A percentile compares a stretch with the other conserved stretches of the same genome.
phyloP scores from a whole-genome alignment of 352 stramenopile genomes.

The Thalassiosira gravida region DNA sequence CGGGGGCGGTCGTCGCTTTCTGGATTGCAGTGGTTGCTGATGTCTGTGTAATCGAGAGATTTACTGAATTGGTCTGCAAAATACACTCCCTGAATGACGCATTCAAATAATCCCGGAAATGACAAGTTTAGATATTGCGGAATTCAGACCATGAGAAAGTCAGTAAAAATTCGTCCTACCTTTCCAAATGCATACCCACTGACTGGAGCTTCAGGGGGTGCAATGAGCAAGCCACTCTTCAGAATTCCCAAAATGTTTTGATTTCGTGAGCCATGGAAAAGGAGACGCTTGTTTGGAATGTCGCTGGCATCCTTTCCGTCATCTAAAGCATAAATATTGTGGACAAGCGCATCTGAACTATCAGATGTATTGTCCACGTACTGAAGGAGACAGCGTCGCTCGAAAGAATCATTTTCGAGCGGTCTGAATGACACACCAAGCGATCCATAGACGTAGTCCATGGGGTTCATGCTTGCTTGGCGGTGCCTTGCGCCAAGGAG shows the following conservation, averaged over 20 bases:
- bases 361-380: background rate
- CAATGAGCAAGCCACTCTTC: background rate
- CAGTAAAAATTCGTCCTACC: too few species aligned
- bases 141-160: too few species aligned
- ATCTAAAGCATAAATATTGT: background rate
- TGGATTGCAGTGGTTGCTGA: background rate
- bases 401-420: background rate
- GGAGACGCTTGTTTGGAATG: background rate
- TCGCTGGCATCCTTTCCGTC: background rate
- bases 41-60: background rate
- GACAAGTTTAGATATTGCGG: too few species aligned
- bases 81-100: too few species aligned
- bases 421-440: background rate
- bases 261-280: background rate
- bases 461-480: background rate
- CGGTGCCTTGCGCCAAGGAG: background rate
- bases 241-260: background rate
- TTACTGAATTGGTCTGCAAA: background rate
- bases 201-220: background rate
- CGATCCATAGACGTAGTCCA: background rate
- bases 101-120: too few species aligned
- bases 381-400: background rate
- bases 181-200: background rate
- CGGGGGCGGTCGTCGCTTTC: background rate
- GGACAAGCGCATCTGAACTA: background rate